Base-by-base conservation (phyloP, 306 rosid genomes). In the Dryas octopetala region DNA sequence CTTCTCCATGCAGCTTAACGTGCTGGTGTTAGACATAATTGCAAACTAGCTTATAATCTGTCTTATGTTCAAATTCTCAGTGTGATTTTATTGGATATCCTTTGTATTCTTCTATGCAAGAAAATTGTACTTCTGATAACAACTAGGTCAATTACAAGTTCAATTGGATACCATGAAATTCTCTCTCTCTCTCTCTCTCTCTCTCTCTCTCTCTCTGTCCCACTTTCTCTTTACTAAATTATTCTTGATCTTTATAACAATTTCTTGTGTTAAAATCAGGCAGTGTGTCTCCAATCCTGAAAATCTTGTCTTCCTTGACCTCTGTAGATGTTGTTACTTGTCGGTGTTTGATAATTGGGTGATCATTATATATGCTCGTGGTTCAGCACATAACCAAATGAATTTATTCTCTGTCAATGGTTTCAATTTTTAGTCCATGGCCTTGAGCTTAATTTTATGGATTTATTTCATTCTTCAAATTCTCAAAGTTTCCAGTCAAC, bases 381-480 rank as follows among this genome's bases (percentile, higher is more conserved):
- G 49, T 38, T 51, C 47, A 50, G 32, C 19, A 23, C 62, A 19
- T 69, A 28, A 51, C 3, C 61, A 69, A 52, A 51, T 53, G 43
- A 71, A 51, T 40, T 41, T 51, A 17, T 64, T 52, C 49, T 51
- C 13, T 53, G 74, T n/a, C 28, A 52, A 16, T 2, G 9, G n/a
- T 38, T 52, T 28, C 49, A 28, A 50, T 46, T 73, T 32, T 28
- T 46, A 69, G 43, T 60, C 66, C 15, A 13, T 62, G 40, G 61
- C 16, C 61, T 58, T 43, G 11, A 66, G 46, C 45, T 74, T 68
- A 45, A 61, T 50, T 69, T 19, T 19, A 28, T 40, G 57, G 58
- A 32, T 65, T 74, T 68, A 67, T 79, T 70, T 68, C 45, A 66
- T 62, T 74, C 78, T 69, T 62, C 60, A 81, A 66, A 79, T 78